These are phyloP conservation scores for Ophiosphaerella korrae DNA, from an alignment of 2,329 filamentous ascomycete genomes.

Conservation along the genomic window DNA sequence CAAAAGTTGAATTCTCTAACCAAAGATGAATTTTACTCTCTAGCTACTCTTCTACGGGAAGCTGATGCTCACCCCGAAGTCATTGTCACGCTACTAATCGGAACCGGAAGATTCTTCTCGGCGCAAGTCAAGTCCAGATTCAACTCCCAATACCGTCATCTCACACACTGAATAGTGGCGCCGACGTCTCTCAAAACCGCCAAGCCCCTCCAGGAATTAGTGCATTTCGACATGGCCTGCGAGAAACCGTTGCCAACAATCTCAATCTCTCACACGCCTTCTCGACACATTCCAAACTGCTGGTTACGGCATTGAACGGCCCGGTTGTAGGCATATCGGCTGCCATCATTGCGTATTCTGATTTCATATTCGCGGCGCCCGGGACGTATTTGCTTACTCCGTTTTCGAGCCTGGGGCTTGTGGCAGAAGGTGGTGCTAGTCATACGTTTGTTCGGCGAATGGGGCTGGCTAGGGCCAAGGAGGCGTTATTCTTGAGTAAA, in stretches of 20 bases:
- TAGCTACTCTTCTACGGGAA: slow-evolving; percentile 4
- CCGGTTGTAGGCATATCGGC: slow-evolving; percentile 6
- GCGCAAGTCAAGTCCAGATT: background rate
- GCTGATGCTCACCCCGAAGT: slow-evolving; percentile 1
- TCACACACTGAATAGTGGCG: slow-evolving; percentile 61
- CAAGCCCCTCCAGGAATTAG: background rate
- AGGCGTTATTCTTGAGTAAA: slow-evolving; percentile 86
- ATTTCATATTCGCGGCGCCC: slow-evolving; percentile 72
- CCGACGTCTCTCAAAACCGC: slow-evolving; percentile 64
- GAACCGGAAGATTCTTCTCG: slow-evolving; percentile 5
- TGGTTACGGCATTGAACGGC: slow-evolving; percentile 5
- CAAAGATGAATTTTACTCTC: background rate
- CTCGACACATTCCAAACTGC: slow-evolving; percentile 5
- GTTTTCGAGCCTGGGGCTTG: slow-evolving; percentile 83
- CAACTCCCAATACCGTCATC: background rate
- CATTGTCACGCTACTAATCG: slow-evolving; percentile 4
- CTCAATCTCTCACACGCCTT: slow-evolving; percentile 5
- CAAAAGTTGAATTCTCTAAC: slow-evolving; percentile 6
- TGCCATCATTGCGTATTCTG: slow-evolving; percentile 5
- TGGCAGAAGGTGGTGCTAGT: slow-evolving; percentile 81
- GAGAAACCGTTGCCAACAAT: slow-evolving; percentile 1
- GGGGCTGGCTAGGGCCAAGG: slow-evolving; percentile 78
- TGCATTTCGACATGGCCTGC: slow-evolving; percentile 1
- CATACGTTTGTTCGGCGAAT: slow-evolving; percentile 76
- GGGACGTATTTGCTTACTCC: slow-evolving; percentile 83